phyloP scores from a whole-genome alignment of 345 rosid species.

The Euphorbia tirucalli region DNA sequence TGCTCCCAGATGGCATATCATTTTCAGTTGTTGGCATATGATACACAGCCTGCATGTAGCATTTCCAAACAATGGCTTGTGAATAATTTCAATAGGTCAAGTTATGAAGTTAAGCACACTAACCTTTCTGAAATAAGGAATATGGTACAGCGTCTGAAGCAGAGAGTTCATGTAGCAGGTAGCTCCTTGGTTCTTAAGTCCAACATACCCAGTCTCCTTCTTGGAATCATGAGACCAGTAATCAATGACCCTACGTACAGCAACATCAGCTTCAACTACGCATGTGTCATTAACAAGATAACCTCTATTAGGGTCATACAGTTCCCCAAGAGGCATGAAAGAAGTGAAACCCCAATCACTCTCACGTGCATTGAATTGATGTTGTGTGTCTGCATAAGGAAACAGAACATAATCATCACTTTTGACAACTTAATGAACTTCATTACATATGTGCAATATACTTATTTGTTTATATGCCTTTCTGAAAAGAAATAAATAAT shows the following conservation, averaged over 20 bases:
- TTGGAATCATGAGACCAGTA: conserved; percentile 90
- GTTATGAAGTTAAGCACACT: conserved; percentile 1
- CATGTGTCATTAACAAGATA: conserved; percentile 75
- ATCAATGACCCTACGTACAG: conserved; percentile 76
- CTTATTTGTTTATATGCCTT: neutral
- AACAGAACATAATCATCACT: neutral
- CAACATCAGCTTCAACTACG: conserved; percentile 85
- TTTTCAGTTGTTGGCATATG: conserved; percentile 99
- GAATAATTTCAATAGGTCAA: conserved; percentile 8
- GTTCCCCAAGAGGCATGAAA: conserved; percentile 89
- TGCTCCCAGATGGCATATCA: conserved; percentile 90
- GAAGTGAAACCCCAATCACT: conserved; percentile 97
- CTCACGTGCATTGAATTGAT: conserved; percentile 86
- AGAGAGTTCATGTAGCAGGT: conserved; percentile 99
- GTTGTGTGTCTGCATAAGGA: conserved; percentile 69
- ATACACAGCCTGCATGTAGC: conserved; percentile 78
- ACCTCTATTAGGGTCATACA: conserved; percentile 88
- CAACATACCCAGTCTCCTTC: conserved; percentile 97
- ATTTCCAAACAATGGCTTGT: neutral
- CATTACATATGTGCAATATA: neutral
- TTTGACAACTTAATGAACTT: neutral
- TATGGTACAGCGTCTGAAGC: conserved; percentile 85
- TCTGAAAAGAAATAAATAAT: neutral
- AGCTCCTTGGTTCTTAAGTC: conserved; percentile 99
- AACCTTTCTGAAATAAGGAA: conserved; percentile 98